A percentile compares a stretch with the other conserved stretches of the same genome.
Evolutionary conservation across 163 green algal species (phyloP).

Genomic region (Prototheca stagnorum): DNA sequence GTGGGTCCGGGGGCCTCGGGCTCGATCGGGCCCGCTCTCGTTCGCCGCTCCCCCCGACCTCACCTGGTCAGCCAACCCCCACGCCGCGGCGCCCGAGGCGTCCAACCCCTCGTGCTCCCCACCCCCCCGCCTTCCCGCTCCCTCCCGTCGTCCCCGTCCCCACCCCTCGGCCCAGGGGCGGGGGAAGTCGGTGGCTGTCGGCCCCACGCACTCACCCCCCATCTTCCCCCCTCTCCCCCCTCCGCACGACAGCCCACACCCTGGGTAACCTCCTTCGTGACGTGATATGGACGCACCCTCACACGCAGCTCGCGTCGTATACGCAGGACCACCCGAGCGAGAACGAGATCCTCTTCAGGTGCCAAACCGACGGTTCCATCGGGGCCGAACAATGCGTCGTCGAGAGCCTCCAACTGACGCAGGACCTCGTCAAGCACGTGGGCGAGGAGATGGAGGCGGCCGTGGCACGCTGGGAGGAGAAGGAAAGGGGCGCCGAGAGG

Average conservation of each 20-base stretch:
- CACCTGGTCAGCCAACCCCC: too few species aligned
- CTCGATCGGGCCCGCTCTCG: too few species aligned
- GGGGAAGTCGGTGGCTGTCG: too few species aligned
- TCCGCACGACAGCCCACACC: constrained; percentile 13
- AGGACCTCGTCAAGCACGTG: constrained; percentile 10
- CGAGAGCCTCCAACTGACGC: constrained; percentile 12
- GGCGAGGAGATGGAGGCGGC: too few species aligned
- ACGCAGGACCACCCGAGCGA: constrained; percentile 15
- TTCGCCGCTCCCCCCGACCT: too few species aligned
- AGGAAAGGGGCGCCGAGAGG: too few species aligned
- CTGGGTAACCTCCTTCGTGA: constrained; percentile 18
- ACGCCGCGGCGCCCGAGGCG: too few species aligned
- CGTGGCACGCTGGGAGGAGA: too few species aligned
- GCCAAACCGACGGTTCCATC: constrained; percentile 12
- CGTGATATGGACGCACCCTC: constrained; percentile 19
- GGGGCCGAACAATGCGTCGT: constrained; percentile 10
- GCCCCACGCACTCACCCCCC: not conserved
- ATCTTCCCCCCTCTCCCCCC: not conserved
- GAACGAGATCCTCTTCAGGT: constrained; percentile 16
- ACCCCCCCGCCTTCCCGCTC: not conserved
- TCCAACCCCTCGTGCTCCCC: too few species aligned
- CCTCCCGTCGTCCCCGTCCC: constrained; percentile 1
- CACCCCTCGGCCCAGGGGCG: constrained; percentile 4
- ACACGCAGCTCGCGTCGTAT: constrained; percentile 16
- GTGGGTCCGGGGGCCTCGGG: too few species aligned